A percentile compares a stretch with the other conserved stretches of the same genome.
These are phyloP conservation scores for Rhizodiscina lignyota DNA, from an alignment of 495 filamentous ascomycete genomes.

Conservation along the genomic window DNA sequence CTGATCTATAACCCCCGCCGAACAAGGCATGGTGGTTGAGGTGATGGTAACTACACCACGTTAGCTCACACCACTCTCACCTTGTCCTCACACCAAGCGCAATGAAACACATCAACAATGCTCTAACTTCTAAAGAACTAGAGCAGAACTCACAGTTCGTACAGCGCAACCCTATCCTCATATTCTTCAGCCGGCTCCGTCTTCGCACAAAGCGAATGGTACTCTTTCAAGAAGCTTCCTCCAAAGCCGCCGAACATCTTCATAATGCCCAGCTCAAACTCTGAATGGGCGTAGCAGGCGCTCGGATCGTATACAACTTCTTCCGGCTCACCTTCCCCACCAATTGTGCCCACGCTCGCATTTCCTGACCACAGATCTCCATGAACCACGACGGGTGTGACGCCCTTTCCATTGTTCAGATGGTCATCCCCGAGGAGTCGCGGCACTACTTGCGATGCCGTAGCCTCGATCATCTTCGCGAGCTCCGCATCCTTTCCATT, in stretches of 20 bases:
- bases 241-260: conserved; percentile 90
- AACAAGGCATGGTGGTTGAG: conserved; percentile 81
- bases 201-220: conserved; percentile 56
- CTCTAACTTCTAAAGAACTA: too few relatives aligned
- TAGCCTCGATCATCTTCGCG: conserved; percentile 42
- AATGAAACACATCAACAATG: conserved; percentile 1
- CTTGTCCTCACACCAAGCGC: background rate
- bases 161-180: conserved; percentile 61
- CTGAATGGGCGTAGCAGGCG: conserved; percentile 65
- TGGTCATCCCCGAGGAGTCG: conserved; percentile 49
- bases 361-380: conserved; percentile 91
- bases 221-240: conserved; percentile 51
- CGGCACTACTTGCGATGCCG: conserved; percentile 46
- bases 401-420: conserved; percentile 38
- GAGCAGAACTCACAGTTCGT: conserved; percentile 54
- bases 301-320: conserved; percentile 78
- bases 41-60: conserved; percentile 56
- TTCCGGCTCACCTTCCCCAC: conserved; percentile 33
- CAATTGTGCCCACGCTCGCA: conserved; percentile 45
- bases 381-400: conserved; percentile 65
- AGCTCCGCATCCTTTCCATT: conserved; percentile 51
- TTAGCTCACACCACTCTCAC: background rate
- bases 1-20: conserved; percentile 54
- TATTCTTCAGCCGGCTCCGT: conserved; percentile 72
- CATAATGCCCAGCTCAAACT: conserved; percentile 91